Conservation (phyloP, 495 filamentous ascomycete species). For the Daldinia decipiens region DNA sequence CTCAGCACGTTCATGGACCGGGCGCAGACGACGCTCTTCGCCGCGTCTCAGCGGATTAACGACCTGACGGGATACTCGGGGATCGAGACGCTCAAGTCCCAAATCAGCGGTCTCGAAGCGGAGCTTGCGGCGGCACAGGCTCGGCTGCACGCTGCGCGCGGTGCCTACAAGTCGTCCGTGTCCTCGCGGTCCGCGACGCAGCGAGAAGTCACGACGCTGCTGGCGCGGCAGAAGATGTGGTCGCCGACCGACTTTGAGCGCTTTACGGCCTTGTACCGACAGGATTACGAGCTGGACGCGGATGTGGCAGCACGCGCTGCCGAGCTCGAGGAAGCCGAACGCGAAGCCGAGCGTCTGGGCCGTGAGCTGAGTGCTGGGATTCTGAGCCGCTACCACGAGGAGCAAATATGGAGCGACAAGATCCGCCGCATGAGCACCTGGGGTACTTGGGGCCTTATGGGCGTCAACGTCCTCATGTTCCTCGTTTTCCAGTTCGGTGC, state of each 20-base stretch:
- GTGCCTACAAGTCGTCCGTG: slow-evolving; percentile 80
- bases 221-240: slow-evolving; percentile 95
- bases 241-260: slow-evolving; percentile 86
- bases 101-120: slow-evolving; percentile 77
- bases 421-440: slow-evolving; percentile 96
- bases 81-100: slow-evolving; percentile 84
- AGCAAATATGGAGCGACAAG: slow-evolving; percentile 99
- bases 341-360: slow-evolving; percentile 77
- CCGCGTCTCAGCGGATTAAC: slow-evolving; percentile 88
- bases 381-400: slow-evolving; percentile 92
- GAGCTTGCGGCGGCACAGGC: slow-evolving; percentile 70
- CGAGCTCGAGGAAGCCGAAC: slow-evolving; percentile 76
- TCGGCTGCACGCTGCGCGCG: slow-evolving; percentile 74
- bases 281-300: slow-evolving; percentile 92
- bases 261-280: slow-evolving; percentile 91
- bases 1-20: slow-evolving; percentile 87
- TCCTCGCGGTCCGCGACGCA: slow-evolving; percentile 83
- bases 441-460: slow-evolving; percentile 99
- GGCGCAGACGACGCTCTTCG: slow-evolving; percentile 82
- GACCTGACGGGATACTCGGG: slow-evolving; percentile 92
- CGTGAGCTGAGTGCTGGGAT: slow-evolving; percentile 80
- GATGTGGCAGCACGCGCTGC: slow-evolving; percentile 79
- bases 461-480: slow-evolving; percentile 90
- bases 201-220: slow-evolving; percentile 92
- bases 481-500: slow-evolving; percentile 90